phyloP scores from a whole-genome alignment of 371 early-diverging fungal species.

The Smittium mucronatum region DNA sequence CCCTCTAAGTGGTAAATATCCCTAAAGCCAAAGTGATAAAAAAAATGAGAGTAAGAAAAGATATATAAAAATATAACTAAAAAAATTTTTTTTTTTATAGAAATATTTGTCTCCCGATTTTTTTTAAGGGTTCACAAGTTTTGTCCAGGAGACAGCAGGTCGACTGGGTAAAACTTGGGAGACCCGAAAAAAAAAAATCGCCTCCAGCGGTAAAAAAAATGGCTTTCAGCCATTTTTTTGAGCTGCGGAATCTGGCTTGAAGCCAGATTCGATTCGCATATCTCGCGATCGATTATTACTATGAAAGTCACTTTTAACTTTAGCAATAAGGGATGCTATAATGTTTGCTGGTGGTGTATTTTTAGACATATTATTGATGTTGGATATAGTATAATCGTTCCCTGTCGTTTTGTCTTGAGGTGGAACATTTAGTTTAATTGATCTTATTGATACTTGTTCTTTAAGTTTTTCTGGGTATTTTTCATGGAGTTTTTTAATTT shows the following conservation, averaged over 20 bases:
- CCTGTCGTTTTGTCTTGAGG: too few relatives aligned
- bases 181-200: not conserved
- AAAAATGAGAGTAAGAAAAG: too few relatives aligned
- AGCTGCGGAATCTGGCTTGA: not conserved
- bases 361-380: not conserved
- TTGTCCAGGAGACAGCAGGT: not conserved
- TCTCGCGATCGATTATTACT: too few relatives aligned
- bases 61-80: too few relatives aligned
- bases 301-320: too few relatives aligned
- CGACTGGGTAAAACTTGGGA: not conserved
- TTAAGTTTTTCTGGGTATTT: constrained; percentile 7
- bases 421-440: not conserved
- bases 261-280: too few relatives aligned
- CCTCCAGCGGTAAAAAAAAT: not conserved
- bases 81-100: not conserved
- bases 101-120: not conserved
- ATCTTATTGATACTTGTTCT: not conserved
- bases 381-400: not conserved
- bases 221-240: not conserved
- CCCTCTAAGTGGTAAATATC: not conserved
- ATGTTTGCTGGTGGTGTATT: too few relatives aligned
- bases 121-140: not conserved
- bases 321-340: too few relatives aligned
- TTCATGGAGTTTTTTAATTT: constrained; percentile 10
- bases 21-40: too few relatives aligned